Percentiles rank a stretch among this genome's conserved stretches.
phyloP scores from a whole-genome alignment of 2,329 filamentous ascomycete genomes.

The Aspergillus glaucus region DNA sequence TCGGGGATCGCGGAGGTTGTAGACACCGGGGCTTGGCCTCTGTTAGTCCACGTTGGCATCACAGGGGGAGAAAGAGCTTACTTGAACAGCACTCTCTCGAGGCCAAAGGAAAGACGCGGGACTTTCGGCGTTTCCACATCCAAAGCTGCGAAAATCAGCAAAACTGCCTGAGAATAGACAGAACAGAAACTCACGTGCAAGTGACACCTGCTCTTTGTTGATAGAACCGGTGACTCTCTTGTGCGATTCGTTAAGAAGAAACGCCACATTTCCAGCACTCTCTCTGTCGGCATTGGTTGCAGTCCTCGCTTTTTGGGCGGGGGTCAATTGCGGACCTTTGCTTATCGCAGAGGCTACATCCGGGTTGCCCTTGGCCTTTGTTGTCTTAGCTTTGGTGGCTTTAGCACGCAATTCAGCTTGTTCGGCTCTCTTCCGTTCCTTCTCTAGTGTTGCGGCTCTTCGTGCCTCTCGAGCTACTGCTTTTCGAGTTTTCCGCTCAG shows the following conservation, averaged over 20 bases:
- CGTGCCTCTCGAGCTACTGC: not conserved
- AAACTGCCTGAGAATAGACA: not conserved
- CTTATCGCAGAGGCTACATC: too few relatives aligned
- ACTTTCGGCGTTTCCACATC: constrained; percentile 46
- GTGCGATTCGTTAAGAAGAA: constrained; percentile 7
- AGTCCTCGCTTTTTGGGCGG: not conserved
- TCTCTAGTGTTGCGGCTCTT: too few relatives aligned
- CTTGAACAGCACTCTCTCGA: constrained; percentile 93
- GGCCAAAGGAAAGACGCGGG: constrained; percentile 63
- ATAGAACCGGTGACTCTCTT: constrained; percentile 12
- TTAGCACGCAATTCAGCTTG: too few relatives aligned
- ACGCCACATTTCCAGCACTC: constrained; percentile 5
- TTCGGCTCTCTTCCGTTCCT: too few relatives aligned
- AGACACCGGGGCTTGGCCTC: constrained; percentile 63
- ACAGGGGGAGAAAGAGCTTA: constrained; percentile 26
- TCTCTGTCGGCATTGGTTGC: not conserved
- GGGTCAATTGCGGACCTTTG: too few relatives aligned
- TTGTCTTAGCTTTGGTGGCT: too few relatives aligned
- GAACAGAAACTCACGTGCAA: constrained; percentile 15
- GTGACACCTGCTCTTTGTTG: constrained; percentile 1
- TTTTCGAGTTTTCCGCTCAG: not conserved
- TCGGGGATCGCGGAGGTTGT: constrained; percentile 80
- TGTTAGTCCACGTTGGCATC: not conserved
- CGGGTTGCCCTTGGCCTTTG: too few relatives aligned
- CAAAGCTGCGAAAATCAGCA: constrained; percentile 22